Conservation (phyloP, 768 basidiomycete genomes). For the Panaeolus cyanescens region DNA sequence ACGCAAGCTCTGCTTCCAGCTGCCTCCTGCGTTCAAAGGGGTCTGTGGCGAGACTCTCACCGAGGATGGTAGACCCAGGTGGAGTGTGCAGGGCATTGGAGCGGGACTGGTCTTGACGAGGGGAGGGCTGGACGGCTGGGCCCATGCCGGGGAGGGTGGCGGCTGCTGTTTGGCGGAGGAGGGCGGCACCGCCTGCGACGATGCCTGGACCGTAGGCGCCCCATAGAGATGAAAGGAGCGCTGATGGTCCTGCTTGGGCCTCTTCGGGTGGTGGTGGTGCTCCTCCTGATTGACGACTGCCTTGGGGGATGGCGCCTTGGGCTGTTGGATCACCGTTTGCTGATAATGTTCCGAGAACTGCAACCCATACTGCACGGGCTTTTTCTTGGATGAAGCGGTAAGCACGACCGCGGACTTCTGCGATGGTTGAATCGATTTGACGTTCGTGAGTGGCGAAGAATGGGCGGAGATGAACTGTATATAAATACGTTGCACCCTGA, state of each 20-base stretch:
- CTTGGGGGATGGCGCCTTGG: slow-evolving; percentile 9
- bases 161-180: slow-evolving; percentile 55
- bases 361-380: slow-evolving; percentile 66
- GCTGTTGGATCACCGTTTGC: slow-evolving; percentile 20
- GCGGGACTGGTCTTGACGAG: slow-evolving; percentile 12
- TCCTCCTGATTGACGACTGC: slow-evolving; percentile 6
- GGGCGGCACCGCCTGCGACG: slow-evolving; percentile 64
- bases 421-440: slow-evolving; percentile 82
- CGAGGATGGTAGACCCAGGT: slow-evolving; percentile 22
- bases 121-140: slow-evolving; percentile 7
- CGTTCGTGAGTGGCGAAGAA: slow-evolving; percentile 81
- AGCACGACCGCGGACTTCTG: slow-evolving; percentile 56
- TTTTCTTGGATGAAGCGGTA: slow-evolving; percentile 69
- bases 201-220: slow-evolving; percentile 75
- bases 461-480: slow-evolving; percentile 76
- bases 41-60: slow-evolving; percentile 15
- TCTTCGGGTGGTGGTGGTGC: slow-evolving; percentile 44
- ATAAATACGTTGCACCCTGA: slow-evolving; percentile 85
- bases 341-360: slow-evolving; percentile 49
- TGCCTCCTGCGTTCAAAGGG: slow-evolving; percentile 41
- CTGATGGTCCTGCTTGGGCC: slow-evolving; percentile 64
- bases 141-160: slow-evolving; percentile 35
- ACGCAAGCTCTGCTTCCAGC: slow-evolving; percentile 60
- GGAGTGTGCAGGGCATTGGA: slow-evolving; percentile 24
- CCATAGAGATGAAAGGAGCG: slow-evolving; percentile 72